phyloP scores from a whole-genome alignment of 768 basidiomycete species.

The Floccularia luteovirens region DNA sequence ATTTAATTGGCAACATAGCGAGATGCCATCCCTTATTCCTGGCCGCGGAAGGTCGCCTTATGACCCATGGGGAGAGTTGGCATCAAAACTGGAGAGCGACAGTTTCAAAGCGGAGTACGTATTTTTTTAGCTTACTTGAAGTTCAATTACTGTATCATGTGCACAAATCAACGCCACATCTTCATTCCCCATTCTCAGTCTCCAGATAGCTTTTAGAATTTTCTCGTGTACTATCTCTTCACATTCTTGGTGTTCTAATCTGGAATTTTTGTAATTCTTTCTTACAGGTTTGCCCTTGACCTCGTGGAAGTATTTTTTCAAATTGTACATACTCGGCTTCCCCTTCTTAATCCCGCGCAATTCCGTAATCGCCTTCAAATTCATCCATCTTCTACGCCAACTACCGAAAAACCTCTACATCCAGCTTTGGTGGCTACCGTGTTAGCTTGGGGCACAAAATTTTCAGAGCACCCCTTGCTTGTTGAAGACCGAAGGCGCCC shows the following conservation, averaged over 20 bases:
- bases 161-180: slow-evolving; percentile 12
- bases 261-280: too few relatives aligned
- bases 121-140: slow-evolving; percentile 18
- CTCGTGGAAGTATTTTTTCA: slow-evolving; percentile 95
- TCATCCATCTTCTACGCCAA: slow-evolving; percentile 19
- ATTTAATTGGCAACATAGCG: slow-evolving; percentile 19
- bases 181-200: slow-evolving; percentile 5
- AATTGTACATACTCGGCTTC: slow-evolving; percentile 82
- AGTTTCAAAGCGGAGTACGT: slow-evolving; percentile 80
- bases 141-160: slow-evolving; percentile 15
- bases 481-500: slow-evolving; percentile 69
- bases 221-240: too few relatives aligned
- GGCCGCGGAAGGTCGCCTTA: slow-evolving; percentile 39
- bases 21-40: slow-evolving; percentile 26
- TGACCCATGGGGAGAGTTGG: slow-evolving; percentile 70
- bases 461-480: slow-evolving; percentile 85
- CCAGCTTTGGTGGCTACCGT: slow-evolving; percentile 80
- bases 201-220: too few relatives aligned
- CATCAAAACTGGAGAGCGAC: slow-evolving; percentile 64
- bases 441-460: slow-evolving; percentile 88
- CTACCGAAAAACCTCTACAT: slow-evolving; percentile 42
- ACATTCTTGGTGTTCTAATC: too few relatives aligned
- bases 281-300: slow-evolving; percentile 77
- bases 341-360: slow-evolving; percentile 76
- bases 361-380: slow-evolving; percentile 69